Percentiles rank a stretch among this genome's conserved stretches.
Conservation (phyloP, 495 filamentous ascomycete genomes). For the Jackrogersella multiformis region DNA sequence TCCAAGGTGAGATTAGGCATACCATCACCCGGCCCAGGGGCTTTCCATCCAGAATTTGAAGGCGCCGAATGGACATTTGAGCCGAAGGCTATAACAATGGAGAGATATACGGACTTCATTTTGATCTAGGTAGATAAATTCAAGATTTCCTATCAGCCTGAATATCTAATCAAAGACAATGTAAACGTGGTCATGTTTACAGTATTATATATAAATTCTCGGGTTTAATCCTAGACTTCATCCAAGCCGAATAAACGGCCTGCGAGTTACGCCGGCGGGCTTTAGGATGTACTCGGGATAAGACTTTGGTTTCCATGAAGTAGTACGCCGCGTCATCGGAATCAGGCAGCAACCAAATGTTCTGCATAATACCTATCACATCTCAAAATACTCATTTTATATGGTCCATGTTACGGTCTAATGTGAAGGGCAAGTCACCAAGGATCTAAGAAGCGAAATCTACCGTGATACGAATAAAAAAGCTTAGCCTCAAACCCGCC, state of each 20-base stretch:
- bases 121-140: slow-evolving; percentile 7
- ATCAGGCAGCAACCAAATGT: neutral
- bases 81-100: slow-evolving; percentile 24
- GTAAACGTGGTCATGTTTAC: neutral
- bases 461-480: neutral
- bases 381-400: neutral
- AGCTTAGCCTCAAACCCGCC: neutral
- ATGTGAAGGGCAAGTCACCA: neutral
- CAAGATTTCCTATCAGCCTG: neutral
- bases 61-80: slow-evolving; percentile 4
- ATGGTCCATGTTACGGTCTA: neutral
- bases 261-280: neutral
- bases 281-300: neutral
- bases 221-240: neutral
- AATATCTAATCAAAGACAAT: neutral
- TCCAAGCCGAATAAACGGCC: neutral
- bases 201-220: neutral
- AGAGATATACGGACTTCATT: slow-evolving; percentile 33
- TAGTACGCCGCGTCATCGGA: neutral
- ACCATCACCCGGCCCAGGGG: slow-evolving; percentile 35
- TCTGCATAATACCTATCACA: slow-evolving; percentile 8
- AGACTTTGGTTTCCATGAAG: neutral
- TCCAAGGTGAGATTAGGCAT: slow-evolving; percentile 28
- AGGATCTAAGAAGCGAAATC: neutral
- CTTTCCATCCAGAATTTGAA: slow-evolving; percentile 6